These are phyloP conservation scores for Yamadazyma spencermartinsiae DNA, from an alignment of 1,139 yeast genomes.

Conservation along the genomic window DNA sequence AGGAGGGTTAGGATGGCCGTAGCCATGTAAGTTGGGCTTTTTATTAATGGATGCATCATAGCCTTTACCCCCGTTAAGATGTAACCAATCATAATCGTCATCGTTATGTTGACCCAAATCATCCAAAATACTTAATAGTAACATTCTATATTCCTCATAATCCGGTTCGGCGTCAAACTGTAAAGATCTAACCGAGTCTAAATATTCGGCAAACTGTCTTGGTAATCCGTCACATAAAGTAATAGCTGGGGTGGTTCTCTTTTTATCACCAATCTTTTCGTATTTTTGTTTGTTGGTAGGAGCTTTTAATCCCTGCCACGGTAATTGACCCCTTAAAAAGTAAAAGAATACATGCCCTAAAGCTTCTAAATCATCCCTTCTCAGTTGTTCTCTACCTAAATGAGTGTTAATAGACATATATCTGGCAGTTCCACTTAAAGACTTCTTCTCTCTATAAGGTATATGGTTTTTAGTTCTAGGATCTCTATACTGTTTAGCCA, in stretches of 20 bases:
- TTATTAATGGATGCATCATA: constrained; percentile 85
- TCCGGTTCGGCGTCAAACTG: constrained; percentile 95
- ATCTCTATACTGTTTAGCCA: constrained; percentile 97
- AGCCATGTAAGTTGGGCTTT: constrained; percentile 89
- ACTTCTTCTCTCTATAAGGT: constrained; percentile 93
- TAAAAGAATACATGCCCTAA: constrained; percentile 95
- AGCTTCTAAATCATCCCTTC: constrained; percentile 95
- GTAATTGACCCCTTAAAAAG: constrained; percentile 88
- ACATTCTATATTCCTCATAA: constrained; percentile 76
- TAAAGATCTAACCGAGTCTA: constrained; percentile 77
- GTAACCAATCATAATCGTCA: constrained; percentile 94
- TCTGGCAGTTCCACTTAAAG: constrained; percentile 94
- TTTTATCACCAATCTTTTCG: constrained; percentile 94
- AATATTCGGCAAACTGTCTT: constrained; percentile 80
- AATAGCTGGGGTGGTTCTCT: constrained; percentile 77
- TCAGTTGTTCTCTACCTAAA: constrained; percentile 91
- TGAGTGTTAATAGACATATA: constrained; percentile 98
- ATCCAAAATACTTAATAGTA: constrained; percentile 72
- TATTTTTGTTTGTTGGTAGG: constrained; percentile 95
- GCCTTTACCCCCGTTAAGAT: constrained; percentile 86
- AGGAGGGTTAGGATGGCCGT: constrained; percentile 65
- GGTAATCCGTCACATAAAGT: constrained; percentile 85
- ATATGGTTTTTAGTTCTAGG: constrained; percentile 94
- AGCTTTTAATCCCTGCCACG: constrained; percentile 99
- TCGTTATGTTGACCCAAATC: constrained; percentile 75